Evolutionary conservation across 768 basidiomycete species (phyloP).

Genomic region (Mrakia hoshinonis): DNA sequence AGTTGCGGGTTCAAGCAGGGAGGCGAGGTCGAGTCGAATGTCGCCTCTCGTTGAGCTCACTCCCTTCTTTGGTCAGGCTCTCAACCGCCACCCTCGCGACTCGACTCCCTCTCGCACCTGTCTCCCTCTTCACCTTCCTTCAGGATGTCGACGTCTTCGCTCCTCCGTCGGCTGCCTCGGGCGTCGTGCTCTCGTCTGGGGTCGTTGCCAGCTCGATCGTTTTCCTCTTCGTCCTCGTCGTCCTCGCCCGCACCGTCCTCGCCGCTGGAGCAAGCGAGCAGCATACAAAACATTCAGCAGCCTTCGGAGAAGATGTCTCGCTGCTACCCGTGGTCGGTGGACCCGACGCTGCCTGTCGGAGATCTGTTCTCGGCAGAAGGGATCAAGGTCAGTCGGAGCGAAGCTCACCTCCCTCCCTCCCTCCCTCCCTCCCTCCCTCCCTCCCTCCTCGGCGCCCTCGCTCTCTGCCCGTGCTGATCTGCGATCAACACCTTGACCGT

Average conservation of each 20-base stretch:
- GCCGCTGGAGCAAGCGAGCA: background rate
- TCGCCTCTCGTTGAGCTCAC: background rate
- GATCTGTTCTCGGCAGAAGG: conserved; percentile 1
- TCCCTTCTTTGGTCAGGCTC: background rate
- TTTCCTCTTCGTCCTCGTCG: background rate
- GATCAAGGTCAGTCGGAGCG: background rate
- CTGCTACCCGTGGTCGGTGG: conserved; percentile 5
- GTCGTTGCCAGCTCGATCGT: background rate
- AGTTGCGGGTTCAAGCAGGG: no score
- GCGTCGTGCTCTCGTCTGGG: background rate
- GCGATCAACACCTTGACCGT: background rate
- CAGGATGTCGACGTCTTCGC: background rate
- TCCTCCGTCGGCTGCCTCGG: background rate
- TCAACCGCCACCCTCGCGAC: background rate
- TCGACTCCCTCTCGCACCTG: background rate
- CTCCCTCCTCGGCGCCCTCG: background rate
- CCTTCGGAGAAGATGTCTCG: background rate
- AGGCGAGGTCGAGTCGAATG: no score
- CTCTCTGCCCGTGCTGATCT: background rate
- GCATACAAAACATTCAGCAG: no score
- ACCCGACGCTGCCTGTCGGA: background rate
- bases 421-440: background rate
- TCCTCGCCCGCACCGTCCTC: background rate
- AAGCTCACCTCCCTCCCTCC: background rate
- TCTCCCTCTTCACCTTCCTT: background rate